A percentile compares a stretch with the other conserved stretches of the same genome.
phyloP scores from a whole-genome alignment of 257 asterid genomes.

The Coffea canephora region DNA sequence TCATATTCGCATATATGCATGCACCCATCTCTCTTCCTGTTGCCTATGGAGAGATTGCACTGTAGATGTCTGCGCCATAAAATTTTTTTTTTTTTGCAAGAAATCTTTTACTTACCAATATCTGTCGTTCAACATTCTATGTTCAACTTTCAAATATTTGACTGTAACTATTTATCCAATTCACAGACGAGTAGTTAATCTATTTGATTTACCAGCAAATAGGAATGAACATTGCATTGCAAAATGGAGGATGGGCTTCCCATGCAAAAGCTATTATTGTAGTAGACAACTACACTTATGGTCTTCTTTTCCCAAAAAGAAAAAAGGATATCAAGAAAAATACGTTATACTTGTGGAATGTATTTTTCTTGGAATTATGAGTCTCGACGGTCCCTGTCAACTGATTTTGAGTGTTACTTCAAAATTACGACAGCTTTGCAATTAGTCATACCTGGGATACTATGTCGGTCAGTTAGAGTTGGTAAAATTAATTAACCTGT shows the following conservation, averaged over 20 bases:
- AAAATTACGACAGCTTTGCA: constrained; percentile 13
- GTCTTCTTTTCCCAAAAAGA: background rate
- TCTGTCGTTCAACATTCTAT: background rate
- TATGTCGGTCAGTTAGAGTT: constrained; percentile 4
- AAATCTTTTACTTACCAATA: background rate
- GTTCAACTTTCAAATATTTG: no score
- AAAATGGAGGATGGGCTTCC: background rate
- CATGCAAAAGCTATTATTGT: background rate
- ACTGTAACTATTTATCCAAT: background rate
- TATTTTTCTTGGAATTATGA: background rate
- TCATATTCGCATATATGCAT: constrained; percentile 26
- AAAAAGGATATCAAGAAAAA: background rate
- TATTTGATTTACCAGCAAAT: background rate
- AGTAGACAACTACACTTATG: background rate
- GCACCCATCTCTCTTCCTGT: background rate
- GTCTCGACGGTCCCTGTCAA: constrained; percentile 7
- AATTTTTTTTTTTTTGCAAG: background rate
- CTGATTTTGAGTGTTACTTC: constrained; percentile 11
- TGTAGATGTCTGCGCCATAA: background rate
- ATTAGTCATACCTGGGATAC: background rate
- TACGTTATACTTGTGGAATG: background rate
- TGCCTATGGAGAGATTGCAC: background rate
- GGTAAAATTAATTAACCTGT: constrained; percentile 8
- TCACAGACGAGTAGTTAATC: background rate
- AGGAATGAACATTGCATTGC: background rate